Conservation (phyloP, 352 stramenopile species). For the Aphanomyces stellatus region DNA sequence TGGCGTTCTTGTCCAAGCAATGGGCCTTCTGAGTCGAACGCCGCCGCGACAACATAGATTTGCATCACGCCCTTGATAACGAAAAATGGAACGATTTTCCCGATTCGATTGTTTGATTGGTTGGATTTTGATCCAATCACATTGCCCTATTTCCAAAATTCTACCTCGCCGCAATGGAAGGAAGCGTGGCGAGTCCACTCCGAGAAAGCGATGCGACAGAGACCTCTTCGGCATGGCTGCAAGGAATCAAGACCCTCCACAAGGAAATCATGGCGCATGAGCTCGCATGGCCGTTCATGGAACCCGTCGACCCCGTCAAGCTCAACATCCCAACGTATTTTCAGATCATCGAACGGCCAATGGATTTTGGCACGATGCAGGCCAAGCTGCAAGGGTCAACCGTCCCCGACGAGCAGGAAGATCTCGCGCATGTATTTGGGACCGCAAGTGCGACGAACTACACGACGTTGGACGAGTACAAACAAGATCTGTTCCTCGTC, state of each 20-base stretch:
- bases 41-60: background rate
- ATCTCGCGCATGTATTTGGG: background rate
- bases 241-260: slow-evolving; percentile 32
- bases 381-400: slow-evolving; percentile 45
- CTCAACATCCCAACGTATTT: slow-evolving; percentile 92
- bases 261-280: slow-evolving; percentile 49
- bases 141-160: background rate
- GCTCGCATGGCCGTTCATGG: slow-evolving; percentile 83
- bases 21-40: slow-evolving; percentile 53
- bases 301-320: slow-evolving; percentile 91
- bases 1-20: slow-evolving; percentile 67
- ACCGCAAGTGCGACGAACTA: slow-evolving; percentile 28
- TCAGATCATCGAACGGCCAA: slow-evolving; percentile 90
- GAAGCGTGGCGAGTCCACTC: too few species aligned
- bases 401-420: background rate
- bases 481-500: slow-evolving; percentile 69
- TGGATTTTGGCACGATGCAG: slow-evolving; percentile 95
- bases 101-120: background rate
- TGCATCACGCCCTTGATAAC: too few species aligned
- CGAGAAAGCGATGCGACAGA: background rate
- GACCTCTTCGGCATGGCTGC: background rate
- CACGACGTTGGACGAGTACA: slow-evolving; percentile 41
- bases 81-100: too few species aligned
- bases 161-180: background rate
- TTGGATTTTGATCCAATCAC: background rate